These are phyloP conservation scores for Pseudoneurospora amorphoporcata DNA, from an alignment of 495 filamentous ascomycete species.

Conservation along the genomic window DNA sequence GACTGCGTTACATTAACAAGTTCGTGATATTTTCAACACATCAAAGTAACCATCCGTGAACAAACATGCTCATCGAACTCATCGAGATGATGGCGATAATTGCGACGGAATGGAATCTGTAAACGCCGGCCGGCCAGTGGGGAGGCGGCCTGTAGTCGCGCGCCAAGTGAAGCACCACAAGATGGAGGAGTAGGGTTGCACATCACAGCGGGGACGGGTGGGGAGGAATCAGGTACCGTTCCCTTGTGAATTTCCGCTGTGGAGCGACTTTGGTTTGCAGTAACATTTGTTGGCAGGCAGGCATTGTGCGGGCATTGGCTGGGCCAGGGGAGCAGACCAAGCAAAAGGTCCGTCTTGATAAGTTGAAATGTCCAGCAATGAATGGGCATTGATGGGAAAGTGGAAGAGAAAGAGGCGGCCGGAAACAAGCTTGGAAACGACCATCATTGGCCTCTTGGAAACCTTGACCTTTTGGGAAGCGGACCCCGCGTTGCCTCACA, in stretches of 20 bases:
- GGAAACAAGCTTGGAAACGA: background rate
- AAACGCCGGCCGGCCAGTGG: background rate
- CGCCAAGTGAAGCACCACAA: background rate
- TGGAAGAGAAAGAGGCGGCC: background rate
- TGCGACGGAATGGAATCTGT: background rate
- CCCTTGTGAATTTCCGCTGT: background rate
- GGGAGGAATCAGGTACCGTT: background rate
- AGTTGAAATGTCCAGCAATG: background rate
- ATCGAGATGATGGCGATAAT: background rate
- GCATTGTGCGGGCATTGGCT: background rate
- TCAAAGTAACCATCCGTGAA: background rate
- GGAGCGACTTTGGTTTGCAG: background rate
- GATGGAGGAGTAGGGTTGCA: background rate
- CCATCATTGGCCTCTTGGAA: background rate
- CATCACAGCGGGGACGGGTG: background rate
- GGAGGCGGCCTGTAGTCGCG: background rate
- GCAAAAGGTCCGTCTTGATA: background rate
- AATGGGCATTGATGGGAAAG: background rate
- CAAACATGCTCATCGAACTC: background rate
- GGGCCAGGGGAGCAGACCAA: background rate
- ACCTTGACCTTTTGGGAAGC: background rate
- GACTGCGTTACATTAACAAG: background rate
- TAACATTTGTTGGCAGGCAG: background rate
- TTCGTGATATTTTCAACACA: background rate
- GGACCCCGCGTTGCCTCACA: background rate